Evolutionary conservation across 2,329 filamentous ascomycete genomes (phyloP).

Genomic region (Aspergillus sp.): DNA sequence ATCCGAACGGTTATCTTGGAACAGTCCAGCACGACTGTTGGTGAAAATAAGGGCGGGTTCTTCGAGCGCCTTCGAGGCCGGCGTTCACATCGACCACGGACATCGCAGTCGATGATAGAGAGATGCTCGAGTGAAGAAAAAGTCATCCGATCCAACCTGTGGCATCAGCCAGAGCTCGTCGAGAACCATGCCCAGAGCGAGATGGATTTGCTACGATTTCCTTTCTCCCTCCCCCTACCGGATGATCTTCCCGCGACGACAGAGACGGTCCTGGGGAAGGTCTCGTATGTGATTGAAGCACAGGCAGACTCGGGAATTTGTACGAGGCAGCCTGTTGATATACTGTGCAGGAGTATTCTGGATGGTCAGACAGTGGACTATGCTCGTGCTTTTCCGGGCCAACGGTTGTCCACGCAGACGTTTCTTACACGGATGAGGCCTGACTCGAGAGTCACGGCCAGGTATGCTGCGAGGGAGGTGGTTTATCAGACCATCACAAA

Average conservation of each 20-base stretch:
- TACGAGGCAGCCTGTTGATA: not conserved
- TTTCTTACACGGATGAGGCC: not conserved
- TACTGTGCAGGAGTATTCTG: not conserved
- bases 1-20: not conserved
- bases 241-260: not conserved
- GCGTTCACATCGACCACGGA: not conserved
- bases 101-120: not conserved
- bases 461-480: not conserved
- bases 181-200: not conserved
- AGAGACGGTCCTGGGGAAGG: not conserved
- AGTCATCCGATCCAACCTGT: not conserved
- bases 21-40: not conserved
- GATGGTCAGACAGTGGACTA: no score
- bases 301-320: not conserved
- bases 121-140: not conserved
- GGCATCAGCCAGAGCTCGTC: not conserved
- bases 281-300: not conserved
- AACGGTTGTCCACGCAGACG: not conserved
- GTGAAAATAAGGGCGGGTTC: not conserved
- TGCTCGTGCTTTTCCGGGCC: not conserved
- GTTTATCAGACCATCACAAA: slow-evolving; percentile 2
- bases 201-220: not conserved
- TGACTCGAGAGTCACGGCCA: not conserved
- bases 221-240: not conserved
- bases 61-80: not conserved